Evolutionary conservation across 345 rosid genomes (phyloP).

Genomic region (Acer negundo): DNA sequence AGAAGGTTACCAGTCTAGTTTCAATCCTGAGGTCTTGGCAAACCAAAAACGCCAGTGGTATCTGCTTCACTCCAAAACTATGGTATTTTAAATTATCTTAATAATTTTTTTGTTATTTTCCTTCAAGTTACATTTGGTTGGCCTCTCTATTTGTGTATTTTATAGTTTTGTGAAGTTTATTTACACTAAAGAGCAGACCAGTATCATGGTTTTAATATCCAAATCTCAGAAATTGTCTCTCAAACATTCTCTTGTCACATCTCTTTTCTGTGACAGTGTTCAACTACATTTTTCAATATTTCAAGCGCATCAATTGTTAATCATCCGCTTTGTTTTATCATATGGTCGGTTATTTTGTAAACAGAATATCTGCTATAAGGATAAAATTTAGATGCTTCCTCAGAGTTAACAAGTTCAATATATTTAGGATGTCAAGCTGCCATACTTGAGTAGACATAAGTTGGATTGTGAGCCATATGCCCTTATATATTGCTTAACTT

Average conservation of each 20-base stretch:
- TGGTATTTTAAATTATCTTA: constrained; percentile 43
- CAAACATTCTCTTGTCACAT: not conserved
- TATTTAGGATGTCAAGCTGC: not conserved
- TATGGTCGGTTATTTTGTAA: not conserved
- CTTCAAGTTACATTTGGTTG: constrained; percentile 5
- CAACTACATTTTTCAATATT: not conserved
- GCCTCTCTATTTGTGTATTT: constrained; percentile 5
- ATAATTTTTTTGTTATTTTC: constrained; percentile 14
- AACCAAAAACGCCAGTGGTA: constrained; percentile 98
- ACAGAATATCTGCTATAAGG: not conserved
- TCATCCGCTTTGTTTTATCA: not conserved
- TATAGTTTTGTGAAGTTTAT: not conserved
- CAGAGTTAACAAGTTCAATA: not conserved
- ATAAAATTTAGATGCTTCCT: not conserved
- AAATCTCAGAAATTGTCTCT: not conserved
- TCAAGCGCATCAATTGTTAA: not conserved
- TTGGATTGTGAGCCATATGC: not conserved
- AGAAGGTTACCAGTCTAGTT: constrained; percentile 44
- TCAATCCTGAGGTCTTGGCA: constrained; percentile 95
- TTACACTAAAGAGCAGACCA: not conserved
- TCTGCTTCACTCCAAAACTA: constrained; percentile 80
- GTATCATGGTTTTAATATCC: not conserved
- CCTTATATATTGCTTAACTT: not conserved
- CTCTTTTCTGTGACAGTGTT: not conserved
- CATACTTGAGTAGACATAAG: not conserved